phyloP scores from a whole-genome alignment of 768 basidiomycete species.

The Tylopilus rubrobrunneus region DNA sequence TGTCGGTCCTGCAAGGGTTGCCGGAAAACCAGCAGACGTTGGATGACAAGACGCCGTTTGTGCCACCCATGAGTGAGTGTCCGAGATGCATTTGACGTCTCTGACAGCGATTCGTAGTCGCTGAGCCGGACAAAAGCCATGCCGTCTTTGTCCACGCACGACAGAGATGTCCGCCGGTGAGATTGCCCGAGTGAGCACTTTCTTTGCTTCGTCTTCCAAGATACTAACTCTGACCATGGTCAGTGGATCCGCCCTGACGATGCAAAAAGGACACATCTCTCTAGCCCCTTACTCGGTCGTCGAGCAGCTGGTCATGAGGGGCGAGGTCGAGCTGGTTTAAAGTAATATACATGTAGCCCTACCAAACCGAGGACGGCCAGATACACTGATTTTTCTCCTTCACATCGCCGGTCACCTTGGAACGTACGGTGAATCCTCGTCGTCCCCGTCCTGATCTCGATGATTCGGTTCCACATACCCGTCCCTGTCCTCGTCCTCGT shows the following conservation, averaged over 20 bases:
- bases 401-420: slow-evolving; percentile 27
- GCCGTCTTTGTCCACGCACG: slow-evolving; percentile 84
- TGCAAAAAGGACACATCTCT: slow-evolving; percentile 80
- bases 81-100: too few relatives aligned
- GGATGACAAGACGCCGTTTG: slow-evolving; percentile 68
- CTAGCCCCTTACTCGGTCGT: slow-evolving; percentile 73
- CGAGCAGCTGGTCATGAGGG: slow-evolving; percentile 66
- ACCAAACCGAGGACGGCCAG: slow-evolving; percentile 1
- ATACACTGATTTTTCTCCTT: slow-evolving; percentile 1
- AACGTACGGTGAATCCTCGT: slow-evolving; percentile 42
- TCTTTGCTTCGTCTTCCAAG: background rate
- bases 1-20: slow-evolving; percentile 78
- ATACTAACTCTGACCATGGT: background rate
- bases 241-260: slow-evolving; percentile 68
- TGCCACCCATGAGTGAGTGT: slow-evolving; percentile 70
- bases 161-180: slow-evolving; percentile 60
- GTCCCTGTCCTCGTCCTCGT: slow-evolving; percentile 43
- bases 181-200: slow-evolving; percentile 61
- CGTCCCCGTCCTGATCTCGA: slow-evolving; percentile 41
- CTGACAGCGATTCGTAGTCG: slow-evolving; percentile 46
- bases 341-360: slow-evolving; percentile 23
- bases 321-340: slow-evolving; percentile 74
- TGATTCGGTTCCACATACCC: slow-evolving; percentile 35
- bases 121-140: slow-evolving; percentile 67
- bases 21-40: slow-evolving; percentile 74